Conservation (phyloP, 78 protist genomes). For the Pigoraptor vietnamica region DNA sequence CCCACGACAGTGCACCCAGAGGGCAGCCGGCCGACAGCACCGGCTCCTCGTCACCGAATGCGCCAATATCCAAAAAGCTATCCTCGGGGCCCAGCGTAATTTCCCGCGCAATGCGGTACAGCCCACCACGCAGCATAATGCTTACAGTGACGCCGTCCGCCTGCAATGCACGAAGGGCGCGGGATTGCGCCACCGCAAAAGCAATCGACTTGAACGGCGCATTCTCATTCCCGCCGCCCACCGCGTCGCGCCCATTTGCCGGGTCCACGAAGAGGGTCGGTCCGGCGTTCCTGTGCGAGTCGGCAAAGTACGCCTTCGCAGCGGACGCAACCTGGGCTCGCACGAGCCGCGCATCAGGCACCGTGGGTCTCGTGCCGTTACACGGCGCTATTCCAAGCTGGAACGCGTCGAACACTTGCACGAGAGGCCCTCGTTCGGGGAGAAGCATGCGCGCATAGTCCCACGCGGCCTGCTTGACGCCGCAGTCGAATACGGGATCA, state of each 20-base stretch:
- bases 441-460: background rate
- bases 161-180: background rate
- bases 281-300: background rate
- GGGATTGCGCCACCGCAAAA: background rate
- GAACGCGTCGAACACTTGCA: background rate
- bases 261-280: background rate
- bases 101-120: background rate
- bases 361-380: background rate
- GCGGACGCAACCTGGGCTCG: background rate
- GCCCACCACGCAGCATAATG: background rate
- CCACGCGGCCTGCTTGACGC: background rate
- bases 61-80: background rate
- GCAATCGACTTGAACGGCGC: background rate
- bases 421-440: background rate
- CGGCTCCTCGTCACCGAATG: constrained; percentile 4
- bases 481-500: background rate
- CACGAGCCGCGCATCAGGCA: background rate
- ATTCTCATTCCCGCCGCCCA: background rate
- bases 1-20: background rate
- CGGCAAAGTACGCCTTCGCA: background rate
- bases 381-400: background rate
- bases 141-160: background rate
- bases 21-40: background rate
- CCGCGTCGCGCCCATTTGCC: background rate
- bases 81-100: background rate